Conservation (phyloP, 345 rosid species). For the Sisymbrium irio region DNA sequence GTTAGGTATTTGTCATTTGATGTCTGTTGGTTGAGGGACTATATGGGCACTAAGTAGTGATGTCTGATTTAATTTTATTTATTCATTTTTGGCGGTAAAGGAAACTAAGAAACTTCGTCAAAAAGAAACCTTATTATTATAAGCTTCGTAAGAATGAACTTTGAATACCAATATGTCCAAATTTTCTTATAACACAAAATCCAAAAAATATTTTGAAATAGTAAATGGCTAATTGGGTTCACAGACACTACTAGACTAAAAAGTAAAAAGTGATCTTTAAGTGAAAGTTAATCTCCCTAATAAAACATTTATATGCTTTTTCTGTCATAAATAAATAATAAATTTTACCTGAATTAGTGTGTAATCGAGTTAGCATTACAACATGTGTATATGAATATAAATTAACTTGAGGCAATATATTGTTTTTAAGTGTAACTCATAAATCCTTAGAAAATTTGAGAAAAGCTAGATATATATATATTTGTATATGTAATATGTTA, state of each 20-base stretch:
- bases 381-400: background rate
- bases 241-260: background rate
- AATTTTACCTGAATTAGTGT: background rate
- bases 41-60: background rate
- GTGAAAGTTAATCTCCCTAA: background rate
- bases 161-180: background rate
- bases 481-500: background rate
- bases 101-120: background rate
- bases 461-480: background rate
- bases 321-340: background rate
- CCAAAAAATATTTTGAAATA: background rate
- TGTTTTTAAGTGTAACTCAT: background rate
- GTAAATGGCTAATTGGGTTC: background rate
- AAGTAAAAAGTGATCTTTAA: background rate
- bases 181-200: background rate
- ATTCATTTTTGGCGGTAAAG: background rate
- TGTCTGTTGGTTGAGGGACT: background rate
- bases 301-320: background rate
- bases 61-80: background rate
- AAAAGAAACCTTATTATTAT: background rate
- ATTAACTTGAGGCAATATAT: background rate
- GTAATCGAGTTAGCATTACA: background rate
- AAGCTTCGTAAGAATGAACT: background rate
- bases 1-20: background rate
- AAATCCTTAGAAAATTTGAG: background rate